Evolutionary conservation across 108 stramenopile species (phyloP).

Genomic region (Aureococcus anophagefferens): DNA sequence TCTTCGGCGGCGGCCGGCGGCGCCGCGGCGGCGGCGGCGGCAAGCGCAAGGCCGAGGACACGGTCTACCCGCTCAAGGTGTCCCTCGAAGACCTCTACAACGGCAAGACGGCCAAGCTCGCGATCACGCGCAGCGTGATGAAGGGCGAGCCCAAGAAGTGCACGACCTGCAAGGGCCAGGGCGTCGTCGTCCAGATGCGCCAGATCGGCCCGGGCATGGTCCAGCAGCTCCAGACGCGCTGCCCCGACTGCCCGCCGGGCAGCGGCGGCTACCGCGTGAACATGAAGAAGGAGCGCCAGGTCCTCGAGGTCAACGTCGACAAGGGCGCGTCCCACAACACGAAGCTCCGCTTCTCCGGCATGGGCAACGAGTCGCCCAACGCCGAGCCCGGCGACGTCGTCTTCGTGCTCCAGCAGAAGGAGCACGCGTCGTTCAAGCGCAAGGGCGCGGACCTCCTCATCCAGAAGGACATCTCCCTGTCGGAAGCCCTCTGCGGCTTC

Average conservation of each 20-base stretch:
- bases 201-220: constrained; percentile 96
- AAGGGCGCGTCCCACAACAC: constrained; percentile 88
- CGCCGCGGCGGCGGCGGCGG: constrained; percentile 44
- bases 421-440: constrained; percentile 85
- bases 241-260: constrained; percentile 61
- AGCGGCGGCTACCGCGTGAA: constrained; percentile 62
- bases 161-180: constrained; percentile 72
- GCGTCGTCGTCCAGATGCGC: constrained; percentile 77
- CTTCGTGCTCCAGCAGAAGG: constrained; percentile 94
- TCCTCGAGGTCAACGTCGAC: constrained; percentile 85
- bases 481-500: constrained; percentile 93
- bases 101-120: constrained; percentile 89
- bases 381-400: constrained; percentile 88
- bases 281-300: constrained; percentile 79
- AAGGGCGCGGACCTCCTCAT: constrained; percentile 92
- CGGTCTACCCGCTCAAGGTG: constrained; percentile 86
- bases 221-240: constrained; percentile 77
- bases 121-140: constrained; percentile 80
- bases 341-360: constrained; percentile 84
- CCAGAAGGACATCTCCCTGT: constrained; percentile 75
- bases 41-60: constrained; percentile 81
- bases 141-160: constrained; percentile 70
- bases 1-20: constrained; percentile 79
- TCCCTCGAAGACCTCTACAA: constrained; percentile 94
- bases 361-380: constrained; percentile 93